Evolutionary conservation across 2,329 filamentous ascomycete genomes (phyloP), one percentile per base, ranked within the genome.

Genomic region (Neonectria magnoliae): DNA sequence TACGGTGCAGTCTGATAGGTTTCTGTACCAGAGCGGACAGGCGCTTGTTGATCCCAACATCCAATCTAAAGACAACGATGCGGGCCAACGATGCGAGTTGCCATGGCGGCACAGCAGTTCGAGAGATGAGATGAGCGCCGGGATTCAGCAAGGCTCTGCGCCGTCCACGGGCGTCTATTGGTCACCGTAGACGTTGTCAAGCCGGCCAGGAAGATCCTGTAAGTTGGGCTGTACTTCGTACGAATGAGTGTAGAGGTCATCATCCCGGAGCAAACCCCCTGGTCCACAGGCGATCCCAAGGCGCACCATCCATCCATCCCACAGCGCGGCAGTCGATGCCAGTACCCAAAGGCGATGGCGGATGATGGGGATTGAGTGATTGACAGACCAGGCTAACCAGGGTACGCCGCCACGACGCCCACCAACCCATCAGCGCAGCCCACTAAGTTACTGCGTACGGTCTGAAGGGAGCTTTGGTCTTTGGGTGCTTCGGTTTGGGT

Each of bases 111-210:
- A 55, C 52, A 45, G n/a, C 3, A 20, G n/a, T 9, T 42, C 10
- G 38, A 36, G 59, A 57, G 38, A 62, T 54, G 54, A 41, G 36
- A 62, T 54, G 54, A 41, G 36, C 22, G 29, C 52, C n/a, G 18
- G 48, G 36, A 8, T 38, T 38, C 36, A 50, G 41, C 38, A 48
- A 29, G 51, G 48, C 48, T 54, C 50, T 50, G 56, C 27, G 42
- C 22, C 22, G 22, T n/a, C 56, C 51, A 27, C 27, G 33, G 50
- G 36, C 36, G 33, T 59, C 56, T 31, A 64, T 64, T 64, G 61
- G 61, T 64, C 61, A 64, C 61, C 61, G 61, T 51, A 48, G 18
- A 55, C 45, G 50, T 55, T 57, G 56, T 64, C 59, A 16, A 59
- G 45, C 60, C 42, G 50, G 42, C 60, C 51, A 51, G 50, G 61